phyloP scores from a whole-genome alignment of 306 rosid genomes.

The Vigna trinervia region DNA sequence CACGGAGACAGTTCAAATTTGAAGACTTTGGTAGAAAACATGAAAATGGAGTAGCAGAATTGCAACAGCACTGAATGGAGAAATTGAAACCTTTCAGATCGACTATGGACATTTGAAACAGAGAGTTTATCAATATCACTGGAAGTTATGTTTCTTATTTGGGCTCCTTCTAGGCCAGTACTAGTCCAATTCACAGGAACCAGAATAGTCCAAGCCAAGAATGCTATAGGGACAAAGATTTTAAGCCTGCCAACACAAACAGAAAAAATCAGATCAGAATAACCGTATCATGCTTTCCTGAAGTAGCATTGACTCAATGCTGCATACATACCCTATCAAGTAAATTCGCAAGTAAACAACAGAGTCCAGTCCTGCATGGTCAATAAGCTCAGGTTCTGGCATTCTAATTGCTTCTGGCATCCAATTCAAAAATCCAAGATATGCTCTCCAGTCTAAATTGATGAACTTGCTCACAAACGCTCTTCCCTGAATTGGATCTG shows the following conservation, averaged over 20 bases:
- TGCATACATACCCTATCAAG: constrained; percentile 69
- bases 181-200: constrained; percentile 82
- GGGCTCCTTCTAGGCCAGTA: constrained; percentile 38
- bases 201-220: constrained; percentile 70
- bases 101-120: constrained; percentile 59
- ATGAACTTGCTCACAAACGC: constrained; percentile 66
- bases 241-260: constrained; percentile 64
- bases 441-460: constrained; percentile 76
- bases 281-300: not conserved
- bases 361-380: constrained; percentile 89
- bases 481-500: constrained; percentile 71
- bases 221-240: constrained; percentile 79
- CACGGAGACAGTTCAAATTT: not conserved
- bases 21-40: not conserved
- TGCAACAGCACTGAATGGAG: constrained; percentile 31
- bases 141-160: constrained; percentile 59
- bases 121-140: constrained; percentile 87
- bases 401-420: constrained; percentile 78
- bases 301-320: not conserved
- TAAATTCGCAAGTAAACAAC: constrained; percentile 84
- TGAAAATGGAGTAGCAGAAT: not conserved
- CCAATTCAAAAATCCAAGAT: constrained; percentile 73
- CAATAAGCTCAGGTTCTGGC: constrained; percentile 93
- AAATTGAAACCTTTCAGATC: constrained; percentile 64
- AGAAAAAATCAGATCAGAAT: constrained; percentile 18